Conservation (phyloP, 2,329 filamentous ascomycete genomes). For the Pseudogymnoascus sp. region DNA sequence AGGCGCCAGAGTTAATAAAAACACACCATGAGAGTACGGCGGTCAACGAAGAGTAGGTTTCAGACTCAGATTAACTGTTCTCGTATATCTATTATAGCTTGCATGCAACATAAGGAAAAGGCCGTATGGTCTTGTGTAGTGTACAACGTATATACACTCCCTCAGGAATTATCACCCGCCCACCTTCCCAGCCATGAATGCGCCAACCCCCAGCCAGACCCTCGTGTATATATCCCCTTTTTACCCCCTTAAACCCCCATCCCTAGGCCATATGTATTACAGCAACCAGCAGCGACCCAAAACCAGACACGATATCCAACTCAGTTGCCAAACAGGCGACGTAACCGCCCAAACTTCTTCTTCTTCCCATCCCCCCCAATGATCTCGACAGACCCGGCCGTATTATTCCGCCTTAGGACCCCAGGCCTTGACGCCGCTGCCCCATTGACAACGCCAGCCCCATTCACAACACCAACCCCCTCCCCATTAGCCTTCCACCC, state of each 20-base stretch:
- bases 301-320: conserved; percentile 1
- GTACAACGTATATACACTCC: conserved; percentile 9
- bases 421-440: not conserved
- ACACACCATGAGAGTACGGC: not conserved
- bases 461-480: not conserved
- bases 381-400: not conserved
- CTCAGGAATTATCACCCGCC: not conserved
- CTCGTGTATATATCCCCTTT: not conserved
- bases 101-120: conserved; percentile 1
- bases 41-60: not conserved
- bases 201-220: not conserved
- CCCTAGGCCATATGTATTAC: not conserved
- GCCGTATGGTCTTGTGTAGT: conserved; percentile 2
- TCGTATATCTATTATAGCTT: conserved; percentile 3
- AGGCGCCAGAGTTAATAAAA: not conserved
- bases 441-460: not conserved
- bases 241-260: not conserved
- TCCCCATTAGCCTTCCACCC: not conserved
- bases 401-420: not conserved
- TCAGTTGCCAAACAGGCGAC: conserved; percentile 1
- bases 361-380: not conserved
- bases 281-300: conserved; percentile 1
- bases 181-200: not conserved
- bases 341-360: not conserved
- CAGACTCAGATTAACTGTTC: not conserved